Base-by-base conservation (phyloP, 2,329 filamentous ascomycete species). In the Arthrobotrys sinensis region DNA sequence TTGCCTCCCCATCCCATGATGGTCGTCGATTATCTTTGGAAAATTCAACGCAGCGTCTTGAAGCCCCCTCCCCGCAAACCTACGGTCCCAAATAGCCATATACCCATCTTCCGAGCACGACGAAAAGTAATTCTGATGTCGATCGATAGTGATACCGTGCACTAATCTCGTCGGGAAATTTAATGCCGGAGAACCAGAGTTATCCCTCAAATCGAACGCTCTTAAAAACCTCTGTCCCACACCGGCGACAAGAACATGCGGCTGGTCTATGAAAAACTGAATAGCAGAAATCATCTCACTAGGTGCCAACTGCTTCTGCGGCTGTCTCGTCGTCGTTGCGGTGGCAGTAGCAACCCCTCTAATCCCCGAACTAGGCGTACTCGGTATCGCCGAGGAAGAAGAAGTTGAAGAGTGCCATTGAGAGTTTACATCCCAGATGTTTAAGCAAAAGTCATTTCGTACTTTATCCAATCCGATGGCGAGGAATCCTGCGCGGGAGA, bases 51-150 rank as follows among this genome's bases (percentile, higher is more conserved):
- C 80, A 8, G 80, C 76, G 7, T 80, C 79, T n/a, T 70, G 57
- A 6, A 75, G 67, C 12, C 72, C 77, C 11, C 76, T 57, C 11
- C 80, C 76, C 34, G 80, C 71, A 62, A 76, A 80, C 46, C 81
- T 57, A 5, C 80, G 72, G 57, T 82, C 81, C 81, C 81, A 82
- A 2, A 82, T 80, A 3, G 80, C 79, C 52, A 82, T 80, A 5
- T 80, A 67, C 12, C 80, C 79, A 45, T 82, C 81, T 2, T 82
- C 81, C 2, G 91, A 91, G 12, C 92, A 93, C 0, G 93, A 94
- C 0, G 93, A 90, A 85, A 96, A 95, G 84, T 94, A 95, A 81
- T 96, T 94, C 80, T 91, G 90, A 81, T 96, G 92, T 21, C 90
- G 86, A 85, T 96, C 92, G 77, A 96, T 92, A 14, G 92, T 89